phyloP scores from a whole-genome alignment of 2,329 filamentous ascomycete genomes.

The Chaetomiaceae sp. region DNA sequence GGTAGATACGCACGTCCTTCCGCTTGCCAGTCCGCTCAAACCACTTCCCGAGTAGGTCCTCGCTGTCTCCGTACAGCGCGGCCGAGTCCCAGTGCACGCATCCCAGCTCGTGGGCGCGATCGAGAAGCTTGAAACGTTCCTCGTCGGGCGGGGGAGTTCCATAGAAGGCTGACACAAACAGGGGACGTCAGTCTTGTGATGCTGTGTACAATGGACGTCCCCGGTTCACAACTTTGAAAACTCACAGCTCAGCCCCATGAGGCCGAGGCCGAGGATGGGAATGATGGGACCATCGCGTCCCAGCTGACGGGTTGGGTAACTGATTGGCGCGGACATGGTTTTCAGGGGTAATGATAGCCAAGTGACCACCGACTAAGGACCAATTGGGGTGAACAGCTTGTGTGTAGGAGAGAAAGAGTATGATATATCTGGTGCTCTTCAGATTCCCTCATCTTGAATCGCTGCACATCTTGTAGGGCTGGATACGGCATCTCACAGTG shows the following conservation, averaged over 20 bases:
- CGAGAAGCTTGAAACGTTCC: conserved; percentile 40
- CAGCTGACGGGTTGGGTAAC: conserved; percentile 38
- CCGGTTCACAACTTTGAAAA: no score
- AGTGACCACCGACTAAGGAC: no score
- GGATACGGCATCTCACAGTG: not conserved
- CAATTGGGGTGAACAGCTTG: no score
- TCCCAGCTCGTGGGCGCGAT: conserved; percentile 40
- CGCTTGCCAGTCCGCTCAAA: conserved; percentile 39
- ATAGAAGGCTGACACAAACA: conserved; percentile 27
- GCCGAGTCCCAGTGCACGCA: conserved; percentile 41
- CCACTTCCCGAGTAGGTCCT: conserved; percentile 46
- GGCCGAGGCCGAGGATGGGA: conserved; percentile 46
- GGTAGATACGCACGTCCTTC: conserved; percentile 27
- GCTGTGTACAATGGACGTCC: no score
- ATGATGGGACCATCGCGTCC: conserved; percentile 50
- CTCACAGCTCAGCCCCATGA: conserved; percentile 42
- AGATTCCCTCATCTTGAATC: not conserved
- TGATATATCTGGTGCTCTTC: not conserved
- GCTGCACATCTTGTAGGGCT: not conserved
- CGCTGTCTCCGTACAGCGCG: conserved; percentile 42
- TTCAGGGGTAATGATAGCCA: not conserved
- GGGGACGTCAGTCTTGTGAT: not conserved
- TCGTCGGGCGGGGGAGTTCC: conserved; percentile 34
- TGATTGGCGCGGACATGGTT: conserved; percentile 9
- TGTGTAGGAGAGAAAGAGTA: no score